These are phyloP conservation scores for Candida chilensis DNA, from an alignment of 805 yeast genomes.

Conservation along the genomic window DNA sequence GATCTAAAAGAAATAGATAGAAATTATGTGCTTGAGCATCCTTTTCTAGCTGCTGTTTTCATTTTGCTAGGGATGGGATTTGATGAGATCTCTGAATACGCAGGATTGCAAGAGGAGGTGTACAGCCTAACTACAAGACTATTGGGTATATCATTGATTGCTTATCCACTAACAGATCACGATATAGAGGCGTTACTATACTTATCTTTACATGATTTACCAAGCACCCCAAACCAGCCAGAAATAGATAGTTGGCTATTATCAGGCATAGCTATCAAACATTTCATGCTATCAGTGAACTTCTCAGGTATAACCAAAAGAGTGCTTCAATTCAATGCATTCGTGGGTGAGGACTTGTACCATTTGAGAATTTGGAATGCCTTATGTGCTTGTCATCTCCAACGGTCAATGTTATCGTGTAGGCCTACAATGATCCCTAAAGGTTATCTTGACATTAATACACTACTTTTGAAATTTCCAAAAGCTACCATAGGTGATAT, in stretches of 20 bases:
- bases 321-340: slow-evolving; percentile 12
- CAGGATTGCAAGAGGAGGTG: slow-evolving; percentile 34
- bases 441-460: slow-evolving; percentile 30
- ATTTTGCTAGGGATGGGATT: slow-evolving; percentile 46
- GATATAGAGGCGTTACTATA: slow-evolving; percentile 54
- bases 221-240: slow-evolving; percentile 45
- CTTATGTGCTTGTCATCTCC: slow-evolving; percentile 41
- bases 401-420: slow-evolving; percentile 40
- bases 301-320: slow-evolving; percentile 30
- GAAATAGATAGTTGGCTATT: slow-evolving; percentile 42
- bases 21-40: slow-evolving; percentile 37
- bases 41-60: slow-evolving; percentile 46
- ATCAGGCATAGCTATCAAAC: slow-evolving; percentile 43
- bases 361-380: slow-evolving; percentile 47
- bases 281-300: slow-evolving; percentile 35
- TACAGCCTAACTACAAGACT: slow-evolving; percentile 39
- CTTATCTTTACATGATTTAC: slow-evolving; percentile 42
- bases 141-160: slow-evolving; percentile 37
- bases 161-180: slow-evolving; percentile 46
- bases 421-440: slow-evolving; percentile 28
- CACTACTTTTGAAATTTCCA: slow-evolving; percentile 36
- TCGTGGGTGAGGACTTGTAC: slow-evolving; percentile 30
- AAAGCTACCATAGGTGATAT: slow-evolving; percentile 44
- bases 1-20: slow-evolving; percentile 40
- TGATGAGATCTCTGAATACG: slow-evolving; percentile 41